Evolutionary conservation across 495 filamentous ascomycete species (phyloP), one percentile per base, ranked within the genome.

Genomic region (Penicillium malachiteum): DNA sequence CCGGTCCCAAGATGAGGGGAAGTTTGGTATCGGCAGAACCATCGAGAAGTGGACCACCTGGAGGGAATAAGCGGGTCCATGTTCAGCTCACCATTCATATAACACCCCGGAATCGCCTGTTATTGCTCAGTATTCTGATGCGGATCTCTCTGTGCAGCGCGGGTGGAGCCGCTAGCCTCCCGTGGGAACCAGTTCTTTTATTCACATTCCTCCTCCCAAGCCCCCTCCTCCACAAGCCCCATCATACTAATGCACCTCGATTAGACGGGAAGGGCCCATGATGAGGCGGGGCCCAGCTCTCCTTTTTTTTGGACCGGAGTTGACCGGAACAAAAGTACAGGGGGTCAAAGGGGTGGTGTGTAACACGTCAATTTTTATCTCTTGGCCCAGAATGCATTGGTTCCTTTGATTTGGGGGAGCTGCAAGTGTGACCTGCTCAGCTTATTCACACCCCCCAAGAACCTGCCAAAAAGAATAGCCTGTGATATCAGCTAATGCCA

Each of bases 161-260:
- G 47, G 47, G 47, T 49, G 47, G 34, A 49, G 32, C 32, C 32
- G 47, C 47, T 46, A 46, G 7, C 2, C 7, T 46, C 31, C 43
- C 43, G 26, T 16, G 42, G 5, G 42, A 46, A 46, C 26, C 43
- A 46, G 43, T 46, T 46, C 43, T 12, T 31, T 46, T 46, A 13
- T 46, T 46, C 12, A 46, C 26, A 26, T 26, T 13, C 7, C 13
- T 26, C 43, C 12, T 13, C 34, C 34, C 34, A 37, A 37, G 8
- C 34, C 34, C 13, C 31, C 39, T 17, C 32, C 52, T 38, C 52
- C 48, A 46, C 48, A 39, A 21, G 48, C 35, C 43, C 53, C 58
- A 49, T 60, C 37, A 35, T 51, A 14, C 53, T 60, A 60, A 56
- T 60, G 58, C 58, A 60, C 44, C 39, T 59, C 51, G 44, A 56